Percentiles rank a stretch among this genome's conserved stretches.
phyloP scores from a whole-genome alignment of 352 stramenopile genomes.

The Phytopythium vexans region DNA sequence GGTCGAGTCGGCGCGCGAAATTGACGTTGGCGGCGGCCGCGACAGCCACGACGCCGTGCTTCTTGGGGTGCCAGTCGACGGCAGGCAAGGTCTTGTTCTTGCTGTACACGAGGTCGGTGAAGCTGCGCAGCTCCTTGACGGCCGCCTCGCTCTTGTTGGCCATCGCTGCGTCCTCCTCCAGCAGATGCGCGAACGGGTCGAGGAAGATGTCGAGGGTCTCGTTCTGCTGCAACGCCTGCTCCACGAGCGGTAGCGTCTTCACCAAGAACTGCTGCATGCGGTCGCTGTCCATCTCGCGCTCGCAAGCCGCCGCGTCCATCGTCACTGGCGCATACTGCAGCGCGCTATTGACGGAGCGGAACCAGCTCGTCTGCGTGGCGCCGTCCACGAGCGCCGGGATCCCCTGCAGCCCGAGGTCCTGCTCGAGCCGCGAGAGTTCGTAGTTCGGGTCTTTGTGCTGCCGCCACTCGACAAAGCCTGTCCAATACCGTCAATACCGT shows the following conservation, averaged over 20 bases:
- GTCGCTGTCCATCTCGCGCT: slow-evolving; percentile 64
- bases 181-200: slow-evolving; percentile 68
- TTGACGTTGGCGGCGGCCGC: slow-evolving; percentile 82
- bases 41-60: slow-evolving; percentile 86
- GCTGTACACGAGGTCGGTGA: slow-evolving; percentile 92
- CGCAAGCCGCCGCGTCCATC: slow-evolving; percentile 32
- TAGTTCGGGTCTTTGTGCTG: slow-evolving; percentile 85
- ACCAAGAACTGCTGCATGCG: slow-evolving; percentile 67
- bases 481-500: slow-evolving; percentile 1
- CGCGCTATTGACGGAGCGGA: slow-evolving; percentile 77
- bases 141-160: slow-evolving; percentile 84
- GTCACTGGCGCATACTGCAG: slow-evolving; percentile 78
- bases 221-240: slow-evolving; percentile 81
- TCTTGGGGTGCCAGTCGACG: slow-evolving; percentile 91
- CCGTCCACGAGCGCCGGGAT: slow-evolving; percentile 66
- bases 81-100: slow-evolving; percentile 89
- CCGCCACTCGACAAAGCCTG: slow-evolving; percentile 82
- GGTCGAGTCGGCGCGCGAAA: slow-evolving; percentile 70
- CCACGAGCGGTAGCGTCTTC: slow-evolving; percentile 58
- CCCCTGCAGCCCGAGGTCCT: slow-evolving; percentile 75
- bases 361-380: slow-evolving; percentile 80
- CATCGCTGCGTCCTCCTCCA: slow-evolving; percentile 59
- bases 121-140: slow-evolving; percentile 90
- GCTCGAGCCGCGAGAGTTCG: slow-evolving; percentile 70
- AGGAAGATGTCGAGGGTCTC: slow-evolving; percentile 85